Evolutionary conservation across 768 basidiomycete species (phyloP).

Genomic region (Boletus coccyginus): DNA sequence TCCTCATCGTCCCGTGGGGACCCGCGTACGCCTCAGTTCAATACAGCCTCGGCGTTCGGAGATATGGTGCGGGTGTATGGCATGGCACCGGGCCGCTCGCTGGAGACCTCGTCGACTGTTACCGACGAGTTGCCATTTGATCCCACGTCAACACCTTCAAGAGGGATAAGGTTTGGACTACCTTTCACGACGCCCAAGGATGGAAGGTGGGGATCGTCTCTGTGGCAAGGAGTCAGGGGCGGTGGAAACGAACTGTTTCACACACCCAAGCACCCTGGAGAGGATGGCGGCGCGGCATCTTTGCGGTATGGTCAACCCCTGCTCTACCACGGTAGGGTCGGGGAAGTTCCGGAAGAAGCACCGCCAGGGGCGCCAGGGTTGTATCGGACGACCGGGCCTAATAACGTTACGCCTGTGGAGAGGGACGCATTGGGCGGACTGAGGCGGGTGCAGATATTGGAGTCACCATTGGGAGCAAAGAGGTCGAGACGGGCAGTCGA

Average conservation of each 20-base stretch:
- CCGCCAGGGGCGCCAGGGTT: constrained; percentile 15
- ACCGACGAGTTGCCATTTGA: constrained; percentile 65
- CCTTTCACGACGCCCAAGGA: constrained; percentile 67
- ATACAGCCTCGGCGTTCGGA: constrained; percentile 28
- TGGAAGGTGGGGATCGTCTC: constrained; percentile 36
- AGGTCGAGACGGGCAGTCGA: constrained; percentile 20
- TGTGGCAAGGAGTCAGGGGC: constrained; percentile 24
- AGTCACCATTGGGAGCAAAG: constrained; percentile 31
- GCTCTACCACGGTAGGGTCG: constrained; percentile 16
- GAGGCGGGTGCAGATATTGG: constrained; percentile 25
- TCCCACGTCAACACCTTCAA: constrained; percentile 78
- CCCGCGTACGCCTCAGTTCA: constrained; percentile 54
- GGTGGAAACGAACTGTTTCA: constrained; percentile 47
- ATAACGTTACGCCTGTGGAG: constrained; percentile 57
- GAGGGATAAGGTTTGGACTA: constrained; percentile 61
- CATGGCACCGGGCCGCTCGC: constrained; percentile 36
- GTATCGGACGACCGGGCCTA: constrained; percentile 15
- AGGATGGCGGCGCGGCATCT: constrained; percentile 15
- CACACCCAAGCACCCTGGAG: constrained; percentile 45
- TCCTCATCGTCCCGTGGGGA: constrained; percentile 46
- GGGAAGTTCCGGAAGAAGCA: constrained; percentile 19
- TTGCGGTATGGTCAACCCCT: constrained; percentile 7
- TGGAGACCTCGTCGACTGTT: constrained; percentile 26
- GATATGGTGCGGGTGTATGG: constrained; percentile 40
- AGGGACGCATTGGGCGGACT: constrained; percentile 26